These are phyloP conservation scores for Trypanosoma platydactyli DNA, from an alignment of 208 protist genomes.

Conservation along the genomic window DNA sequence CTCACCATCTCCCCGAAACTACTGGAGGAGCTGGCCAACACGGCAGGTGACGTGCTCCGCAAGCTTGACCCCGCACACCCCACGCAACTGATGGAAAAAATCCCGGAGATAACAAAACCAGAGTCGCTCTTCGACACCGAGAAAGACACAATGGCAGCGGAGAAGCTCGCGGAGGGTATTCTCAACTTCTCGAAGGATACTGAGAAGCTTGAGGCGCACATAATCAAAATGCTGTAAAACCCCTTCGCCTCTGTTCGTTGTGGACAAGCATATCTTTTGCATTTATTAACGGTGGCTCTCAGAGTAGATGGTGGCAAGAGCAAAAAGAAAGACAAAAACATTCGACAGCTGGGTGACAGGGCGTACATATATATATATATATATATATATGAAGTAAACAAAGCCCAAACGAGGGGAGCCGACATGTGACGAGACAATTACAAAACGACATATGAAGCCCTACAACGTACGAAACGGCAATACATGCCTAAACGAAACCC, in stretches of 20 bases:
- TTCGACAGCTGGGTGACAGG: too few relatives aligned
- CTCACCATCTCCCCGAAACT: conserved; percentile 97
- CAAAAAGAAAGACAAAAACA: too few relatives aligned
- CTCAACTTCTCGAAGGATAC: conserved; percentile 94
- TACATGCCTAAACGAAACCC: too few relatives aligned
- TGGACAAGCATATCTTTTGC: too few relatives aligned
- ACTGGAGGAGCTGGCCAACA: conserved; percentile 88
- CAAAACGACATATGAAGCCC: too few relatives aligned
- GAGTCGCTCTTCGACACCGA: conserved; percentile 86
- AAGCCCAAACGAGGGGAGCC: too few relatives aligned
- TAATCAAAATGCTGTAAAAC: conserved; percentile 58
- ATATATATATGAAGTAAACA: conserved; percentile 32
- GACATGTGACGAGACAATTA: too few relatives aligned
- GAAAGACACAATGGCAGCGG: conserved; percentile 96
- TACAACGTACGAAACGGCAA: too few relatives aligned
- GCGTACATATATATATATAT: conserved; percentile 21
- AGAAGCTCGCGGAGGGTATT: conserved; percentile 97
- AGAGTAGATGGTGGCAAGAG: background rate
- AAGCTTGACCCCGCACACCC: conserved; percentile 65
- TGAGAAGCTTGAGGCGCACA: conserved; percentile 81
- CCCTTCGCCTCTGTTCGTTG: too few relatives aligned
- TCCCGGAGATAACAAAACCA: conserved; percentile 64
- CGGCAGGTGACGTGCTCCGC: conserved; percentile 36
- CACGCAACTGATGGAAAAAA: conserved; percentile 41
- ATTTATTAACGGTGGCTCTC: too few relatives aligned